Percentiles rank a stretch among this genome's conserved stretches.
Evolutionary conservation across 2,329 filamentous ascomycete genomes (phyloP).

Genomic region (Pseudovirgaria hyperparasitica): DNA sequence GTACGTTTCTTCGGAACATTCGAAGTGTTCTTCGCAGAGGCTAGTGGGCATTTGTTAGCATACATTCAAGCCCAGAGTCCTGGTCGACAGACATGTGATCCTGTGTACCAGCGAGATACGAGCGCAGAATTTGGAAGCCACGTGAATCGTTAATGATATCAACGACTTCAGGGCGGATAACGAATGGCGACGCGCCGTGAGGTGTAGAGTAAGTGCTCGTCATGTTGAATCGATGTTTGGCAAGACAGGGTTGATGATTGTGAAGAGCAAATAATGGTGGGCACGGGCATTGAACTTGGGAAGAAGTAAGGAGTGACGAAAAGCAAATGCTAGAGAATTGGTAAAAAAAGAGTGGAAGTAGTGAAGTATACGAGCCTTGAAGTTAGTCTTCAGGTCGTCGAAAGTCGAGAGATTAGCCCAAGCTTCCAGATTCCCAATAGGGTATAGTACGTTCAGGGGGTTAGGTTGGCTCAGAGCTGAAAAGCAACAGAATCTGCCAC

Average conservation of each 20-base stretch:
- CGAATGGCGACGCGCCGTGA: conserved; percentile 25
- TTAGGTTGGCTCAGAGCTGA: no score
- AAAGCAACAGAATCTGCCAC: no score
- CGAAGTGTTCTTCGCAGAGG: conserved; percentile 30
- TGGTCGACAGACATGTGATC: neutral
- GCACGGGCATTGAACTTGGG: no score
- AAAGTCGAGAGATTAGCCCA: no score
- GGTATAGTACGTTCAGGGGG: no score
- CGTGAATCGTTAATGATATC: conserved; percentile 25
- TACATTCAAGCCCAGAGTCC: neutral
- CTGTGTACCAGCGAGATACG: conserved; percentile 21
- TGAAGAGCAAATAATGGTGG: no score
- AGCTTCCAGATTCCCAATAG: no score
- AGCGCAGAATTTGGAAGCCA: conserved; percentile 31
- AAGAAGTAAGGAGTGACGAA: no score
- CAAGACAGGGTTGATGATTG: conserved; percentile 1
- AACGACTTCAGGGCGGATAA: conserved; percentile 28
- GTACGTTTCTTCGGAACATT: conserved; percentile 17
- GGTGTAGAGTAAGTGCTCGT: conserved; percentile 2
- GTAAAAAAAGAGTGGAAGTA: no score
- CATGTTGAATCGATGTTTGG: conserved; percentile 1
- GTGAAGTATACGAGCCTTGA: no score
- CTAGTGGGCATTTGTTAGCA: conserved; percentile 12
- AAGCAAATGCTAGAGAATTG: no score
- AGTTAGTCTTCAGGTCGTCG: no score